These are phyloP conservation scores for Stachybotrys chartarum DNA, from an alignment of 2,329 filamentous ascomycete species.

Conservation along the genomic window DNA sequence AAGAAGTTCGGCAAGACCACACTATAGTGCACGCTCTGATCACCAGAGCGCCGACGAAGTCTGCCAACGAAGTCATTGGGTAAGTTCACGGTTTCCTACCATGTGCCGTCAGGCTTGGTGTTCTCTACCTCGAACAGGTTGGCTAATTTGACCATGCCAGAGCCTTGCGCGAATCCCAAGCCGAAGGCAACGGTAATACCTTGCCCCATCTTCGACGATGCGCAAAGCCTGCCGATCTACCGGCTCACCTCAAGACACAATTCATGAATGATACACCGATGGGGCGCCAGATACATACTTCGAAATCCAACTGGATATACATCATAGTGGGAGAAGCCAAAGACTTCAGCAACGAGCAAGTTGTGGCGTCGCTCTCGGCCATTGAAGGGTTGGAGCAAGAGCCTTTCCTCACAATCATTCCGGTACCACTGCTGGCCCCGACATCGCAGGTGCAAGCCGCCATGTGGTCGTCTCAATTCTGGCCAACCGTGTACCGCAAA, in stretches of 20 bases:
- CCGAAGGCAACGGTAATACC: conserved; percentile 56
- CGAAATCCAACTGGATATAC: conserved; percentile 54
- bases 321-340: conserved; percentile 47
- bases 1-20: conserved; percentile 55
- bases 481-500: conserved; percentile 81
- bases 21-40: conserved; percentile 58
- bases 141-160: conserved; percentile 25
- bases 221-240: conserved; percentile 63
- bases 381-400: conserved; percentile 45
- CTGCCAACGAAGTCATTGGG: conserved; percentile 67
- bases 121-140: not conserved
- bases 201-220: conserved; percentile 69
- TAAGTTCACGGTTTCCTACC: conserved; percentile 39
- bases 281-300: conserved; percentile 50
- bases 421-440: conserved; percentile 66
- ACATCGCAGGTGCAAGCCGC: conserved; percentile 69
- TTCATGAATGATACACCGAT: conserved; percentile 51
- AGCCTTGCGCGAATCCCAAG: conserved; percentile 47
- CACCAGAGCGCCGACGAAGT: conserved; percentile 63
- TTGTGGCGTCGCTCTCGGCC: conserved; percentile 38
- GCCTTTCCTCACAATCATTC: conserved; percentile 54
- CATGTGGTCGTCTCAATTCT: conserved; percentile 69
- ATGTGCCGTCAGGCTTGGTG: too few species aligned
- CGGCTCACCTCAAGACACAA: conserved; percentile 54
- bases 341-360: conserved; percentile 44